These are phyloP conservation scores for Cladosporium oxysporum DNA, from an alignment of 2,329 filamentous ascomycete species.

Conservation along the genomic window DNA sequence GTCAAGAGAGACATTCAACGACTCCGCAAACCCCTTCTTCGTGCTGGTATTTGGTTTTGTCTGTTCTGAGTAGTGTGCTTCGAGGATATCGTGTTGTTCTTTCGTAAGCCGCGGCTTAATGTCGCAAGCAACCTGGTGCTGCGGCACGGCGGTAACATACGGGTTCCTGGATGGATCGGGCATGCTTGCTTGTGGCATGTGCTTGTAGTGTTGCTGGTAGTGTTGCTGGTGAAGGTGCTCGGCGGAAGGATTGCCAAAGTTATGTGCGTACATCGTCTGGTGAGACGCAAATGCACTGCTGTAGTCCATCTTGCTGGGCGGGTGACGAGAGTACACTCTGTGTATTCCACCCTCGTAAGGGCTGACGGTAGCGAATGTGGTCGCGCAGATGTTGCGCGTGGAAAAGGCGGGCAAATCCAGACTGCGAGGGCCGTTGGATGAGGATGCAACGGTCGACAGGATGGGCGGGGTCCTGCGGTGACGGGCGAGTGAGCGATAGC, in stretches of 20 bases:
- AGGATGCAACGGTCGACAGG: slow-evolving; percentile 14
- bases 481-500: slow-evolving; percentile 11
- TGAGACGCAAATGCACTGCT: slow-evolving; percentile 11
- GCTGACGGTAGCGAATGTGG: slow-evolving; percentile 1
- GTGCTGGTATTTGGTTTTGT: slow-evolving; percentile 52
- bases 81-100: slow-evolving; percentile 55
- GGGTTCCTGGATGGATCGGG: slow-evolving; percentile 21
- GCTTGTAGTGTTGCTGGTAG: slow-evolving; percentile 18
- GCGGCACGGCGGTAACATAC: slow-evolving; percentile 22
- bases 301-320: slow-evolving; percentile 13
- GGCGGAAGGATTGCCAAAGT: slow-evolving; percentile 14
- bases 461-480: neutral
- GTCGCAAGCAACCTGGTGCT: slow-evolving; percentile 40
- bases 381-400: slow-evolving; percentile 5
- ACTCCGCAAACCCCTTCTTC: slow-evolving; percentile 53
- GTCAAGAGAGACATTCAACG: slow-evolving; percentile 51
- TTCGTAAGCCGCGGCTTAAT: slow-evolving; percentile 55
- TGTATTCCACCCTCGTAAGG: slow-evolving; percentile 6
- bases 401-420: slow-evolving; percentile 2
- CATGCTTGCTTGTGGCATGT: slow-evolving; percentile 18
- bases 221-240: slow-evolving; percentile 17
- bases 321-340: neutral
- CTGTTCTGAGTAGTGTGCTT: slow-evolving; percentile 51
- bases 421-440: slow-evolving; percentile 12
- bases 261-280: slow-evolving; percentile 13